phyloP scores from a whole-genome alignment of 1,284 basidiomycete genomes.

The Pseudozyma sp. region DNA sequence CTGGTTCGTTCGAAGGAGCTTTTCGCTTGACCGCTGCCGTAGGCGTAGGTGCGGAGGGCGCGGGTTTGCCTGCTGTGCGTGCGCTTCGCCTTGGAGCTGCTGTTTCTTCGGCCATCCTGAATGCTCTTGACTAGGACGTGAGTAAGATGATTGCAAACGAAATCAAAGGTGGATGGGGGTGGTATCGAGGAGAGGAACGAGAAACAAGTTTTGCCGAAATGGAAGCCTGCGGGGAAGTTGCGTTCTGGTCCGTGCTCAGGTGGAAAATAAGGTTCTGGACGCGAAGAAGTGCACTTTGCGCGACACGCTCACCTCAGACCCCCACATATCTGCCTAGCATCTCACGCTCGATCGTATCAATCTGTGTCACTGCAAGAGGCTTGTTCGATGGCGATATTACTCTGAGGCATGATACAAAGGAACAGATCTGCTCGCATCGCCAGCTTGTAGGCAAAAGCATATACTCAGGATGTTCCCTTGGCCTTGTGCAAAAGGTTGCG shows the following conservation, averaged over 20 bases:
- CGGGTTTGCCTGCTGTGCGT: constrained; percentile 35
- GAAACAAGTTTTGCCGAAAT: background rate
- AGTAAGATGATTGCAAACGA: background rate
- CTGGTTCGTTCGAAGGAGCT: background rate
- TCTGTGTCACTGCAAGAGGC: too few relatives aligned
- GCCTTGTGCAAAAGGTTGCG: constrained; percentile 42
- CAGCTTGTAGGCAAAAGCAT: too few relatives aligned
- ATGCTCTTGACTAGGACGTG: background rate
- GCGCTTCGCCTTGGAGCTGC: constrained; percentile 38
- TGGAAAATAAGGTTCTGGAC: background rate
- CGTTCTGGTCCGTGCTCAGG: constrained; percentile 1
- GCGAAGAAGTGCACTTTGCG: background rate
- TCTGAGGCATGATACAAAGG: background rate
- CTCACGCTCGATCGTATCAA: too few relatives aligned
- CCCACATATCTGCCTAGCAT: too few relatives aligned
- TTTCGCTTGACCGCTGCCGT: constrained; percentile 22
- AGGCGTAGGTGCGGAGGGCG: constrained; percentile 7
- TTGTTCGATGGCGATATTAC: too few relatives aligned
- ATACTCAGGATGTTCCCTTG: constrained; percentile 25
- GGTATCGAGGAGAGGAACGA: background rate
- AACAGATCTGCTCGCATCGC: too few relatives aligned
- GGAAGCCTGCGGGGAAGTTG: too few relatives aligned
- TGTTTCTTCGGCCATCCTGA: constrained; percentile 11
- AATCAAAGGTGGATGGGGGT: background rate
- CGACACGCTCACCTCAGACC: background rate